A percentile compares a stretch with the other conserved stretches of the same genome.
Evolutionary conservation across 768 basidiomycete species (phyloP).

Genomic region (Naematelia encephala): DNA sequence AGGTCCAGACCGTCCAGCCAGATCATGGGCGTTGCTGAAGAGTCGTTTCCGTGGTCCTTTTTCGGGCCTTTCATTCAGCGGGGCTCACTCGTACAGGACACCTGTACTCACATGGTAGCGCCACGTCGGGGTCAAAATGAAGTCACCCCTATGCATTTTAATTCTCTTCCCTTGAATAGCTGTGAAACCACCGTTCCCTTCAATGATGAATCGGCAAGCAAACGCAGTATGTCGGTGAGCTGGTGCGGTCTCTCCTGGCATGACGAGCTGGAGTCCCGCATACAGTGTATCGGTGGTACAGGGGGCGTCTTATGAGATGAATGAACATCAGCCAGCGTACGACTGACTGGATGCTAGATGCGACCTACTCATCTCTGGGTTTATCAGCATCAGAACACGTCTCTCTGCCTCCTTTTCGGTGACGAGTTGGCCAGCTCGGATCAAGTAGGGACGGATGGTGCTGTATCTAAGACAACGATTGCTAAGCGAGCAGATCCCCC

Average conservation of each 20-base stretch:
- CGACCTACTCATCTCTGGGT: constrained; percentile 12
- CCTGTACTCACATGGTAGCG: constrained; percentile 16
- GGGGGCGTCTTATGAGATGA: not conserved
- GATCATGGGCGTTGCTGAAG: constrained; percentile 18
- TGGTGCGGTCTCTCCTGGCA: constrained; percentile 18
- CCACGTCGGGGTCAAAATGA: constrained; percentile 20
- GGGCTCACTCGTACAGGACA: too few species aligned
- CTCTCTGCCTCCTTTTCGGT: constrained; percentile 16
- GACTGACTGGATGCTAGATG: not conserved
- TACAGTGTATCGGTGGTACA: constrained; percentile 19
- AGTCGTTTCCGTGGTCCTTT: constrained; percentile 19
- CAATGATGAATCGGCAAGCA: constrained; percentile 16
- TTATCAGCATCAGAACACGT: constrained; percentile 20
- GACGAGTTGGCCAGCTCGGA: constrained; percentile 19
- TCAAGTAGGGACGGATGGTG: constrained; percentile 11
- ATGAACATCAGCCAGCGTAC: not conserved
- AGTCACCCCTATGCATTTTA: constrained; percentile 19
- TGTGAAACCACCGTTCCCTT: constrained; percentile 18
- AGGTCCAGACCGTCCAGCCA: constrained; percentile 24
- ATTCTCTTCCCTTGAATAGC: constrained; percentile 17
- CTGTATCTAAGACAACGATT: constrained; percentile 3
- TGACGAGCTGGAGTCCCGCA: constrained; percentile 18
- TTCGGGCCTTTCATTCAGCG: not conserved
- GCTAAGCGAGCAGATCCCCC: not conserved
- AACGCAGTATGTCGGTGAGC: constrained; percentile 17